These are phyloP conservation scores for Luffa aegyptiaca DNA, from an alignment of 306 rosid genomes.

Conservation along the genomic window DNA sequence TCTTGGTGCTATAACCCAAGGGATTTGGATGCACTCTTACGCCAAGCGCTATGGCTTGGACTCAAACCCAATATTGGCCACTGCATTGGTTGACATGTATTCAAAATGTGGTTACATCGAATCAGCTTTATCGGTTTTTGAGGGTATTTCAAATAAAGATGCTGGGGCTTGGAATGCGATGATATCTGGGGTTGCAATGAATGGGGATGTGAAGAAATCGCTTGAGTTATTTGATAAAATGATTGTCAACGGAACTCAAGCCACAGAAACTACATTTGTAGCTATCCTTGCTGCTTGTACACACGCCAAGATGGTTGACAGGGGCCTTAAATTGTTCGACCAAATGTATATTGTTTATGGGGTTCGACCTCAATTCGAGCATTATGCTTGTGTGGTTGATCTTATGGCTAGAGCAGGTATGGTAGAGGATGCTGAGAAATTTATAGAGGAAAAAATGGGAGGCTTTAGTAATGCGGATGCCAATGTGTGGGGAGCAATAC, in stretches of 20 bases:
- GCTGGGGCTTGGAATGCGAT: slow-evolving; percentile 62
- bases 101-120: slow-evolving; percentile 38
- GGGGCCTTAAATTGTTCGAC: slow-evolving; percentile 48
- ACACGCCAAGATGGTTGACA: slow-evolving; percentile 43
- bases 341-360: slow-evolving; percentile 28
- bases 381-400: slow-evolving; percentile 43
- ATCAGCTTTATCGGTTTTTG: slow-evolving; percentile 27
- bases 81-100: slow-evolving; percentile 52
- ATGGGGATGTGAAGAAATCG: slow-evolving; percentile 49
- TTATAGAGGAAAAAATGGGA: slow-evolving; percentile 69
- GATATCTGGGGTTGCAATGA: slow-evolving; percentile 53
- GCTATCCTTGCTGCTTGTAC: slow-evolving; percentile 55
- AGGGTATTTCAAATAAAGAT: slow-evolving; percentile 22
- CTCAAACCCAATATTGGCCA: slow-evolving; percentile 40
- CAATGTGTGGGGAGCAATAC: slow-evolving; percentile 72
- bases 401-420: slow-evolving; percentile 62
- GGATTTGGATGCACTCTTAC: slow-evolving; percentile 34
- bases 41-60: slow-evolving; percentile 23
- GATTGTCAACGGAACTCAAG: slow-evolving; percentile 23
- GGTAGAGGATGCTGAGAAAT: slow-evolving; percentile 57
- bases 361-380: slow-evolving; percentile 24
- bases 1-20: slow-evolving; percentile 33
- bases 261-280: slow-evolving; percentile 55
- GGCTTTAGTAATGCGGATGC: slow-evolving; percentile 45
- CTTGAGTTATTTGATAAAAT: slow-evolving; percentile 40